phyloP scores from a whole-genome alignment of 2,329 filamentous ascomycete genomes.

The Peltaster fructicola region DNA sequence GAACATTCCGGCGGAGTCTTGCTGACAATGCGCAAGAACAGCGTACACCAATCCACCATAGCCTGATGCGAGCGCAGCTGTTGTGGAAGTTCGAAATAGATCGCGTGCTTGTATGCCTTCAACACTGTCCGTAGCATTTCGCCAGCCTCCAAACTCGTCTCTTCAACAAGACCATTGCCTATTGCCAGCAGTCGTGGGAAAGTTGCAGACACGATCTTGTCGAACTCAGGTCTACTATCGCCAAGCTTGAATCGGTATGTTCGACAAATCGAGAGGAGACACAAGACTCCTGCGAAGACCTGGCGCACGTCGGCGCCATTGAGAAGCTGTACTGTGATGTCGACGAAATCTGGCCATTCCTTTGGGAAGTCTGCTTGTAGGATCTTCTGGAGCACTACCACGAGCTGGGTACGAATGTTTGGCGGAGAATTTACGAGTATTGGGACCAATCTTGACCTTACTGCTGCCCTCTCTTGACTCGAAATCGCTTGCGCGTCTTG shows the following conservation, averaged over 20 bases:
- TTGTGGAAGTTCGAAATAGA: conserved; percentile 73
- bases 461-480: conserved; percentile 74
- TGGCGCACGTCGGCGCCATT: conserved; percentile 71
- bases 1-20: conserved; percentile 67
- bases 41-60: conserved; percentile 88
- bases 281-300: conserved; percentile 86
- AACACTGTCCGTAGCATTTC: conserved; percentile 92
- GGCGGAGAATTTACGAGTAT: conserved; percentile 61
- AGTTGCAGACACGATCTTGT: conserved; percentile 79
- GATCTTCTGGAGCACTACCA: conserved; percentile 89
- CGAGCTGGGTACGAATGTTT: conserved; percentile 76
- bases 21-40: conserved; percentile 79
- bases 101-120: conserved; percentile 96
- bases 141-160: conserved; percentile 82
- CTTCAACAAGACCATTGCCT: conserved; percentile 72
- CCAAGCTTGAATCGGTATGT: conserved; percentile 89
- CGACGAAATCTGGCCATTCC: conserved; percentile 86
- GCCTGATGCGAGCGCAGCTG: conserved; percentile 62
- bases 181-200: conserved; percentile 79
- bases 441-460: conserved; percentile 76
- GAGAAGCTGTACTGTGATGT: conserved; percentile 76
- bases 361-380: conserved; percentile 89
- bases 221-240: conserved; percentile 68
- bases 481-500: conserved; percentile 42
- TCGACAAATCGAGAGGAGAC: conserved; percentile 81